Percentiles rank a stretch among this genome's conserved stretches.
Evolutionary conservation across 306 rosid genomes (phyloP).

Genomic region (Prunus salicina): DNA sequence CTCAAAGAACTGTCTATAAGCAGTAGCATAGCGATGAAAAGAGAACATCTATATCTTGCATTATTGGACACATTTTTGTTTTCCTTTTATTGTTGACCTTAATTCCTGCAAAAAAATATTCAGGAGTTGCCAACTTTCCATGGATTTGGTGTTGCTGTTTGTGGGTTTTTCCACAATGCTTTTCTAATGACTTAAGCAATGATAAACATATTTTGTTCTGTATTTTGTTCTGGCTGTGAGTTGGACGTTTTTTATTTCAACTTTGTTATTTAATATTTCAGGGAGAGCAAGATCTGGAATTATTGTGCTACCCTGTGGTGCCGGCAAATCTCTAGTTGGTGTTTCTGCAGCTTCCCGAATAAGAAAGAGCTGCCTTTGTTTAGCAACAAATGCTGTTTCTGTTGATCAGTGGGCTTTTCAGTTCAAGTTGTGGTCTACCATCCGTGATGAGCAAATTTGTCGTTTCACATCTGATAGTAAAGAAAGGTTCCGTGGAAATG

Average conservation of each 20-base stretch:
- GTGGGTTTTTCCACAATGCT: not conserved
- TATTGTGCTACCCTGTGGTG: conserved; percentile 96
- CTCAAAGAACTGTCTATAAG: not conserved
- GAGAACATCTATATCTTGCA: not conserved
- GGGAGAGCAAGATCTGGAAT: conserved; percentile 99
- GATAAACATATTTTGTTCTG: not conserved
- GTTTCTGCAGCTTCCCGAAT: conserved; percentile 96
- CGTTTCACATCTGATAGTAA: conserved; percentile 98
- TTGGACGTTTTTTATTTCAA: conserved; percentile 14
- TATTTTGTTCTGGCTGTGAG: not conserved
- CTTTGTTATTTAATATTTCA: conserved; percentile 27
- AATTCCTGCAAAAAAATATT: not conserved
- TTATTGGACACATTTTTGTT: not conserved
- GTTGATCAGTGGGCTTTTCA: conserved; percentile 99
- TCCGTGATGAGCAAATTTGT: conserved; percentile 89
- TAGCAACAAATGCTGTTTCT: conserved; percentile 97
- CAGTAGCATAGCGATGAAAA: not conserved
- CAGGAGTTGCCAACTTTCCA: not conserved
- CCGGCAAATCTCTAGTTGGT: conserved; percentile 96
- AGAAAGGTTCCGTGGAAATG: conserved; percentile 93
- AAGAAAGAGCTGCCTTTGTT: conserved; percentile 91
- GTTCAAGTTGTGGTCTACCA: conserved; percentile 94
- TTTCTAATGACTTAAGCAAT: conserved; percentile 14
- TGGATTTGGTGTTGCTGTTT: not conserved
- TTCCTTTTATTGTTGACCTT: not conserved